A percentile compares a stretch with the other conserved stretches of the same genome.
Conservation (phyloP, 169 alveolate genomes). For the Plasmodium reichenowi region DNA sequence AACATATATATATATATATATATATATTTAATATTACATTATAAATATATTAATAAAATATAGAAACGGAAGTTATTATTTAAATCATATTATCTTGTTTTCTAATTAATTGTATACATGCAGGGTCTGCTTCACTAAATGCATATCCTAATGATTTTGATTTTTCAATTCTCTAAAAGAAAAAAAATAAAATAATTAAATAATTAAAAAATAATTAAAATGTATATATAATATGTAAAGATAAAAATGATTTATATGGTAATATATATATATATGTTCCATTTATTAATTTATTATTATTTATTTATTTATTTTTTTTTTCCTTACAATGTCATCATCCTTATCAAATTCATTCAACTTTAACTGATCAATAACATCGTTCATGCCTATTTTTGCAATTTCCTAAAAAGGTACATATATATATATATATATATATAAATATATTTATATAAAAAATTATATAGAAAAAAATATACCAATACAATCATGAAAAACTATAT, state of each 20-base stretch:
- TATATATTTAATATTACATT: neutral
- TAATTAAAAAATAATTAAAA: neutral
- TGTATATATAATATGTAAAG: neutral
- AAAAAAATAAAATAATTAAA: slow-evolving; percentile 8
- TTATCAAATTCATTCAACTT: slow-evolving; percentile 2
- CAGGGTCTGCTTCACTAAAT: slow-evolving; percentile 77
- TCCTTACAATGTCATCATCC: slow-evolving; percentile 17
- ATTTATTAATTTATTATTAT: neutral
- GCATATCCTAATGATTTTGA: slow-evolving; percentile 69
- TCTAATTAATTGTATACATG: slow-evolving; percentile 59
- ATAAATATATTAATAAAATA: neutral
- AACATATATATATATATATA: too few relatives aligned
- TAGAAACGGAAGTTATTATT: neutral
- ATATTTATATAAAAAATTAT: too few relatives aligned
- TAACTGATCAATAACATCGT: slow-evolving; percentile 4
- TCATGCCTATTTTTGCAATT: slow-evolving; percentile 10
- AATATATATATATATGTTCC: neutral
- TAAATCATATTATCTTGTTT: slow-evolving; percentile 66
- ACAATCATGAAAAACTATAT: neutral
- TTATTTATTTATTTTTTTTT: slow-evolving; percentile 1
- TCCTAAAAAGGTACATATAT: slow-evolving; percentile 16
- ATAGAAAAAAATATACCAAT: too few relatives aligned
- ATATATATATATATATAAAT: neutral
- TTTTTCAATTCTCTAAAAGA: slow-evolving; percentile 19
- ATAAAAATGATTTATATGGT: neutral